These are phyloP conservation scores for Botrytis aclada DNA, from an alignment of 2,329 filamentous ascomycete genomes.

Conservation along the genomic window DNA sequence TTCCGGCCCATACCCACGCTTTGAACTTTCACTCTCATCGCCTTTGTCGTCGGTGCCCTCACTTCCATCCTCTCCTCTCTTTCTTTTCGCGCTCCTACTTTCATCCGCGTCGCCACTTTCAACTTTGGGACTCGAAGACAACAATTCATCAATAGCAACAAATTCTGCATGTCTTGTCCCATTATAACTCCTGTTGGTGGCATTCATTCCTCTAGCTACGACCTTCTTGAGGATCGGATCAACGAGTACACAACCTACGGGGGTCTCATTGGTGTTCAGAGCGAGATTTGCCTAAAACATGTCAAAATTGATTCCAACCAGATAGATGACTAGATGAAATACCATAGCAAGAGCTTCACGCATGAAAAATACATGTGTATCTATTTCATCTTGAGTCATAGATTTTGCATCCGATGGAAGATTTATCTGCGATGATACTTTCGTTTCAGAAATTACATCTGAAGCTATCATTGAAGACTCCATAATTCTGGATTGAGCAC, in stretches of 20 bases:
- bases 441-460: not conserved
- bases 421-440: not conserved
- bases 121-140: conserved; percentile 48
- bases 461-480: not conserved
- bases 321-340: conserved; percentile 28
- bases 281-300: conserved; percentile 74
- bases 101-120: not conserved
- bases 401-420: conserved; percentile 6
- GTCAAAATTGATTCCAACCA: not conserved
- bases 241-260: conserved; percentile 93
- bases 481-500: not conserved
- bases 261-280: conserved; percentile 83
- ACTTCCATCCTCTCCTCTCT: not conserved
- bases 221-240: conserved; percentile 60
- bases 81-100: conserved; percentile 26
- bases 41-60: not conserved
- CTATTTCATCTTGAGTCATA: conserved; percentile 24
- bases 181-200: conserved; percentile 86
- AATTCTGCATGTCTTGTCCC: conserved; percentile 96
- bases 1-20: conserved; percentile 53
- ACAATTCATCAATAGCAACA: conserved; percentile 71
- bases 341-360: conserved; percentile 85
- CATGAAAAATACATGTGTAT: conserved; percentile 64
- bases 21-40: conserved; percentile 25
- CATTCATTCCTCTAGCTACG: conserved; percentile 92